Conservation (phyloP, 2,329 filamentous ascomycete species). For the Pseudogymnoascus sp. region DNA sequence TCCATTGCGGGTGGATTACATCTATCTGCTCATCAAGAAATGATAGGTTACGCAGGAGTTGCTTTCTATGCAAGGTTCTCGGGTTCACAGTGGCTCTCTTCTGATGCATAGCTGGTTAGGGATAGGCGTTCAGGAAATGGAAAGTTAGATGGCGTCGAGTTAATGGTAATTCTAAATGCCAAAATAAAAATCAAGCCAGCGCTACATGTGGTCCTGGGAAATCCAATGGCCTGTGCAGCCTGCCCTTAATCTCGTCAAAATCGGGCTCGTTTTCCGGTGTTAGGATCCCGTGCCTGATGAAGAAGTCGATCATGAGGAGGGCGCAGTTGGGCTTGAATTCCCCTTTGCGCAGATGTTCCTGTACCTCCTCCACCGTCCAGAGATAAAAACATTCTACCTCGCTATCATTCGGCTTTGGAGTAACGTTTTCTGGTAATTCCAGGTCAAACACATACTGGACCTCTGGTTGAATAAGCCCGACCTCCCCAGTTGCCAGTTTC, state of each 20-base stretch:
- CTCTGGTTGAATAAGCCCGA: conserved; percentile 78
- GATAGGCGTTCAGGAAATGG: conserved; percentile 9
- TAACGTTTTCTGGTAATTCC: conserved; percentile 58
- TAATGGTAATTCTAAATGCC: conserved; percentile 6
- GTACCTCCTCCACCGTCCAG: conserved; percentile 67
- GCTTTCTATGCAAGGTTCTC: conserved; percentile 15
- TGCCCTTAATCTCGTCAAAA: conserved; percentile 64
- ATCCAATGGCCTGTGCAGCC: conserved; percentile 69
- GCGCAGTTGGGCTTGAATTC: conserved; percentile 93
- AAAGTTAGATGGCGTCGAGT: conserved; percentile 11
- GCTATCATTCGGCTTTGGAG: conserved; percentile 70
- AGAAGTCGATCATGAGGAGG: conserved; percentile 77
- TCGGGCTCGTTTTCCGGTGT: conserved; percentile 70
- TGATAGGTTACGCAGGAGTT: conserved; percentile 30
- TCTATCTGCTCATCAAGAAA: conserved; percentile 93
- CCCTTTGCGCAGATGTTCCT: conserved; percentile 57
- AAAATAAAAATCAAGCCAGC: conserved; percentile 7
- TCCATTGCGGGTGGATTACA: conserved; percentile 81
- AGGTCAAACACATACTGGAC: conserved; percentile 88
- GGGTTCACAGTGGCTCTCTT: conserved; percentile 1
- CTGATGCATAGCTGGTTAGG: not conserved
- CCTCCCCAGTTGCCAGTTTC: conserved; percentile 67
- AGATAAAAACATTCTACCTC: conserved; percentile 84
- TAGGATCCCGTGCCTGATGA: conserved; percentile 74
- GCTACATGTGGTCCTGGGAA: conserved; percentile 61